These are phyloP conservation scores for Cystobasidium sp. DNA, from an alignment of 1,284 basidiomycete species.

Conservation along the genomic window DNA sequence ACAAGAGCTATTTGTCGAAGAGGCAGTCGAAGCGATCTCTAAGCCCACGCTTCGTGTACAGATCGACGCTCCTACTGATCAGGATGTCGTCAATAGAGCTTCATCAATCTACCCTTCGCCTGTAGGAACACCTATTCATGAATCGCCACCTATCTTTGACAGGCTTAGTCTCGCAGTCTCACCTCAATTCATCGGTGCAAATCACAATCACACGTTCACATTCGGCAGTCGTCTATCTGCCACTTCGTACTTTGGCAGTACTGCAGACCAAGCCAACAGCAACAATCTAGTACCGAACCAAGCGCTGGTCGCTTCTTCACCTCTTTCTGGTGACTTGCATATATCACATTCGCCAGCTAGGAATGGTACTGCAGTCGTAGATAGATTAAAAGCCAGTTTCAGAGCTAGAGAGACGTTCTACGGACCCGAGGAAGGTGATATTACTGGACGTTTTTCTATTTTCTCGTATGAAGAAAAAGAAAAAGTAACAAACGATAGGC, in stretches of 20 bases:
- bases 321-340: constrained; percentile 36
- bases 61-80: constrained; percentile 12
- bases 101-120: background rate
- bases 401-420: constrained; percentile 1
- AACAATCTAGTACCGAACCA: background rate
- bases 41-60: constrained; percentile 3
- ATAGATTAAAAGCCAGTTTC: constrained; percentile 15
- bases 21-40: background rate
- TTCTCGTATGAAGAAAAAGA: constrained; percentile 20
- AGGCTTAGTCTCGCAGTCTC: constrained; percentile 34
- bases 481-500: constrained; percentile 21
- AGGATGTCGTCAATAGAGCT: background rate
- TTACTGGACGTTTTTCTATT: constrained; percentile 15
- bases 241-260: constrained; percentile 19
- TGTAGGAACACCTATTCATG: constrained; percentile 11
- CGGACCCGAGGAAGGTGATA: constrained; percentile 3
- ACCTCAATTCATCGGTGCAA: constrained; percentile 10
- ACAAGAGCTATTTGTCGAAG: background rate
- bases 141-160: constrained; percentile 8
- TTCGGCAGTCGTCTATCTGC: constrained; percentile 10
- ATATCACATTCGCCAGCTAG: constrained; percentile 24
- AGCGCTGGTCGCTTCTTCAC: constrained; percentile 38
- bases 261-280: background rate
- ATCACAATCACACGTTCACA: constrained; percentile 30
- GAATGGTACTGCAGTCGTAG: background rate